phyloP scores from a whole-genome alignment of 768 basidiomycete genomes.

The Clavaria fumosa region DNA sequence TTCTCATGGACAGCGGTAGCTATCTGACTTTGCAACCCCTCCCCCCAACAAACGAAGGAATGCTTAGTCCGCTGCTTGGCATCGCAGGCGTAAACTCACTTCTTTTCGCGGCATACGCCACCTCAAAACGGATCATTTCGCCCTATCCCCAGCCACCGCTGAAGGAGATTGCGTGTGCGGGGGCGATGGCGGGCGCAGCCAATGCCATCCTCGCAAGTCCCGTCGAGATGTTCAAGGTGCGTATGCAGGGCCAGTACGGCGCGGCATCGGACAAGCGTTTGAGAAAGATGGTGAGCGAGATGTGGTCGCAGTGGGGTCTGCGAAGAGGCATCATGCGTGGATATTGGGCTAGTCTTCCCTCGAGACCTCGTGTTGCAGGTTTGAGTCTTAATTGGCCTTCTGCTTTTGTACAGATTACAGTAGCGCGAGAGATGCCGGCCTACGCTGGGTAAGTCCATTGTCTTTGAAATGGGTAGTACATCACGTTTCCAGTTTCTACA shows the following conservation, averaged over 20 bases:
- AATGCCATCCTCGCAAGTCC: conserved; percentile 89
- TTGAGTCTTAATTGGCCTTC: background rate
- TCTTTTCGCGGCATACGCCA: conserved; percentile 82
- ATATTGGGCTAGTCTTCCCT: conserved; percentile 60
- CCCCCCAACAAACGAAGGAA: conserved; percentile 52
- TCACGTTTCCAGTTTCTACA: conserved; percentile 40
- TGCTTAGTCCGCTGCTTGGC: conserved; percentile 82
- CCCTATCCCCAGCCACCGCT: conserved; percentile 79
- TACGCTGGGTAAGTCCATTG: conserved; percentile 61
- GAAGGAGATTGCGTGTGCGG: conserved; percentile 67
- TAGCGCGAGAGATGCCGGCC: conserved; percentile 88
- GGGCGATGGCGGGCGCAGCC: conserved; percentile 82
- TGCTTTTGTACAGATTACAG: conserved; percentile 46
- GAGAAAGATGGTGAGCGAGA: conserved; percentile 53
- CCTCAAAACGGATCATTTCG: conserved; percentile 66
- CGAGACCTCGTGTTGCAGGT: background rate
- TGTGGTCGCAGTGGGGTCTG: conserved; percentile 83
- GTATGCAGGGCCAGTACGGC: conserved; percentile 96
- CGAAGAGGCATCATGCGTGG: conserved; percentile 87
- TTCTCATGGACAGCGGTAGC: background rate
- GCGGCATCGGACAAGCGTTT: conserved; percentile 64
- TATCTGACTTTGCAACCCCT: background rate
- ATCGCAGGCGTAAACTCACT: conserved; percentile 94
- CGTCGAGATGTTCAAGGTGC: conserved; percentile 97
- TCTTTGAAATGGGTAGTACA: background rate